Evolutionary conservation across 1,139 yeast species (phyloP).

Genomic region (Saccharomycopsis phalli): DNA sequence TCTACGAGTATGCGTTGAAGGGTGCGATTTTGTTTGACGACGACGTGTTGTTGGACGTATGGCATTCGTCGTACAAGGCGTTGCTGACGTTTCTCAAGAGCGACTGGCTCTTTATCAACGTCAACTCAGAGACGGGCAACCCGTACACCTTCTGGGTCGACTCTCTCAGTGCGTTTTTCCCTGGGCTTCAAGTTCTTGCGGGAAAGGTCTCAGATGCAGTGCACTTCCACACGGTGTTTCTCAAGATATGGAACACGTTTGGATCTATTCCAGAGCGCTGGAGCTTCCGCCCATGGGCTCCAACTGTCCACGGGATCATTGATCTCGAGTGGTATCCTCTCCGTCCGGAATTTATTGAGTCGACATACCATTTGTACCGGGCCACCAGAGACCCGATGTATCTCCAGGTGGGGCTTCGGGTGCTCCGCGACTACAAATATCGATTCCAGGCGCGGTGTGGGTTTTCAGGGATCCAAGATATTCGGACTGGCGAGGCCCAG

Average conservation of each 20-base stretch:
- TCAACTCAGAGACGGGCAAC: constrained; percentile 46
- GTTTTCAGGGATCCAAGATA: constrained; percentile 67
- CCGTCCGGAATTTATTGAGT: constrained; percentile 85
- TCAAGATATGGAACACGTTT: constrained; percentile 73
- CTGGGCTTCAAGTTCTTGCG: constrained; percentile 71
- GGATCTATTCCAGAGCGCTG: constrained; percentile 87
- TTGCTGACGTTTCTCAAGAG: constrained; percentile 40
- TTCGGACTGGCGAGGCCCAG: constrained; percentile 52
- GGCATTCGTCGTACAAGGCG: constrained; percentile 51
- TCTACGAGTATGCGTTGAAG: constrained; percentile 82
- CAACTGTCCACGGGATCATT: constrained; percentile 21
- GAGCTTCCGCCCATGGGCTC: constrained; percentile 33
- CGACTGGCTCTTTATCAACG: constrained; percentile 54
- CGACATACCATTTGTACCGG: constrained; percentile 72
- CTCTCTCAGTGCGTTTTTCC: constrained; percentile 78
- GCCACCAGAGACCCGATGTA: constrained; percentile 86
- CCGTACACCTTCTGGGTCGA: constrained; percentile 66
- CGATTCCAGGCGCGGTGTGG: constrained; percentile 63
- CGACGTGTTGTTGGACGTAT: constrained; percentile 47
- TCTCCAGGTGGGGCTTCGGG: constrained; percentile 60
- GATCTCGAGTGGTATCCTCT: constrained; percentile 83
- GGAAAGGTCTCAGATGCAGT: constrained; percentile 69
- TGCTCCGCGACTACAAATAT: constrained; percentile 45
- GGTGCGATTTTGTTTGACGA: constrained; percentile 68
- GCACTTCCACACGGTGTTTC: constrained; percentile 50